phyloP scores from a whole-genome alignment of 2,329 filamentous ascomycete species.

The Gaeumannomyces sp. region DNA sequence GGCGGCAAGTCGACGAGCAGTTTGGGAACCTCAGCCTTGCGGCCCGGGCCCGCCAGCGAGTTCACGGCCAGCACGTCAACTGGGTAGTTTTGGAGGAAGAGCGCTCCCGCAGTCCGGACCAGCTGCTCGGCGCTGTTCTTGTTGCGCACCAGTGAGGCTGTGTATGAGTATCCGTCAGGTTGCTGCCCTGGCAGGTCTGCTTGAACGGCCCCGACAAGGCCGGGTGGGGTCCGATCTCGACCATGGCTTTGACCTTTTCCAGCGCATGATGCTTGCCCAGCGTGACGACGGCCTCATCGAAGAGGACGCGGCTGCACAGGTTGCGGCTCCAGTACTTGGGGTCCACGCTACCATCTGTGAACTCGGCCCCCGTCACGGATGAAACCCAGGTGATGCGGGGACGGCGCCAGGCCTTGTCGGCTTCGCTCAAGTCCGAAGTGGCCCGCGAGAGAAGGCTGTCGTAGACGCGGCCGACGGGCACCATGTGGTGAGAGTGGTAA shows the following conservation, averaged over 20 bases:
- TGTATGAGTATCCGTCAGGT: too few relatives aligned
- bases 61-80: too few relatives aligned
- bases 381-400: constrained; percentile 14
- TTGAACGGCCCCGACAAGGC: constrained; percentile 29
- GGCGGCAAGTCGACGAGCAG: constrained; percentile 12
- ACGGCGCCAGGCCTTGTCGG: too few relatives aligned
- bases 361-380: constrained; percentile 26
- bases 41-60: too few relatives aligned
- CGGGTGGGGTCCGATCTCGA: constrained; percentile 36
- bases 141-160: too few relatives aligned
- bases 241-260: constrained; percentile 27
- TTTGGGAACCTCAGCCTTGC: not conserved
- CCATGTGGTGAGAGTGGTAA: constrained; percentile 42
- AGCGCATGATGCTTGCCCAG: constrained; percentile 8
- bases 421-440: too few relatives aligned
- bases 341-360: constrained; percentile 21
- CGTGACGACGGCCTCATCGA: constrained; percentile 15
- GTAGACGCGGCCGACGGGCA: constrained; percentile 31
- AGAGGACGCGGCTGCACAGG: constrained; percentile 38
- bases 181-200: too few relatives aligned
- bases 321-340: constrained; percentile 41
- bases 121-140: too few relatives aligned
- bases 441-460: constrained; percentile 17
- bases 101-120: too few relatives aligned
- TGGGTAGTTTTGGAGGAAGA: too few relatives aligned